Evolutionary conservation across 2,329 filamentous ascomycete genomes (phyloP), one percentile per base, ranked within the genome.

Genomic region (Leptodontidium sp.): DNA sequence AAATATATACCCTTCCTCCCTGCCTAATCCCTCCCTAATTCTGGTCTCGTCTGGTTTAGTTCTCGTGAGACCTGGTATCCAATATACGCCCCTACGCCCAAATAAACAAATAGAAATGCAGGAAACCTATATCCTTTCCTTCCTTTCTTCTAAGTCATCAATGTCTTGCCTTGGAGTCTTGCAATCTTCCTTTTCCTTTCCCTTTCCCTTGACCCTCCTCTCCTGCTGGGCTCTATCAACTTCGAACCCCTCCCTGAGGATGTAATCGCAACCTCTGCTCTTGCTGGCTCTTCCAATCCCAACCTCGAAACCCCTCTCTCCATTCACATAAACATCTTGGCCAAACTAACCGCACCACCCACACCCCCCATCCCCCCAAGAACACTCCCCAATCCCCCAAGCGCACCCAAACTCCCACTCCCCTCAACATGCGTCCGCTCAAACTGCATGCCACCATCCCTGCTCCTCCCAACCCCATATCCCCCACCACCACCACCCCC

Each of bases 401-500:
- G 53, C 1, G 68, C 68, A 55, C 68, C 71, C 14, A 72, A 14
- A 3, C 67, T 62, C 21, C 53, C 66, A 35, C 7, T 24, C 1
- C 71, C 69, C 59, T 73, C 70, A 35, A 59, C 66, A 24, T 62
- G 70, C 14, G 64, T 69, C 45, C 74, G 73, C 64, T 74, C 74
- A 52, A 65, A 76, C 38, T 71, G 67, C 66, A 71, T 70, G 5
- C 57, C 66, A 4, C 70, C 70, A 35, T 63, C 61, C 2, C 65
- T 47, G n/a, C 63, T 59, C 49, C 70, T 59, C 58, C 81, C 79
- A 71, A 83, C 83, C 58, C 66, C 61, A 1, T 80, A 77, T 58
- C 83, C 83, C 59, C 85, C 85, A 2, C 15, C 29, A 12, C 26
- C 14, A 35, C 57, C 50, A 4, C 58, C 64, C 11, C n/a, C 26